Evolutionary conservation across 2,329 filamentous ascomycete species (phyloP), one percentile per base, ranked within the genome.

Genomic region (Monilinia laxa): DNA sequence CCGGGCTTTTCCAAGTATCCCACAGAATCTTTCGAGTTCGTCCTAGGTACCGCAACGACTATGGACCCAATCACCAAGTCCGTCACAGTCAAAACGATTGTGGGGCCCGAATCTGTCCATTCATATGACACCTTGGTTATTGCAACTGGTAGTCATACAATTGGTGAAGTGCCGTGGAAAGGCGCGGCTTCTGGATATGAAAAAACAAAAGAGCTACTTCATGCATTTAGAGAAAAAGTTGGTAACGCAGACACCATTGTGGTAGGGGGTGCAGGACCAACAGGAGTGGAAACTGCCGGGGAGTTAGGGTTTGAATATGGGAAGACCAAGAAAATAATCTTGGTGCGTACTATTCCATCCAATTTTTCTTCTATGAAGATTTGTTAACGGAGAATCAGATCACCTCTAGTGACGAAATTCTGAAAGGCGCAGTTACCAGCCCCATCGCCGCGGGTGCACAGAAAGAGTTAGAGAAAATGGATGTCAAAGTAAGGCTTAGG

Each of bases 41-140:
- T 87, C 31, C 71, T 79, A 51, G 85, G 82, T 56, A 78, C 77
- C 47, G 85, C 85, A 53, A 75, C 78, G 16, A 70, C 72, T 14
- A 73, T 86, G 4, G 80, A 83, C 56, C 75, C 80, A 0, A 75
- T 75, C 3, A 68, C 68, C 56, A 83, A 82, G 68, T 77, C 74
- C 0, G 80, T 86, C 31, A 74, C 73, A 1, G 77, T 85, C 18
- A 70, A 75, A 28, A 74, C 77, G 42, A 76, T 75, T 55, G 58
- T 45, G 16, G 77, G 74, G 5, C 23, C 31, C 18, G 78, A 76
- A 9, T 73, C 68, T 6, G 70, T 71, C n/a, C 75, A 77, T 7
- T 68, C 68, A 25, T 88, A 87, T 71, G 80, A 85, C 70, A 80
- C 80, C 28, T 77, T 87, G 16, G 73, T 88, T 68, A 76, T 88